phyloP scores from a whole-genome alignment of 768 basidiomycete species.

The Cantharellus anzutake region DNA sequence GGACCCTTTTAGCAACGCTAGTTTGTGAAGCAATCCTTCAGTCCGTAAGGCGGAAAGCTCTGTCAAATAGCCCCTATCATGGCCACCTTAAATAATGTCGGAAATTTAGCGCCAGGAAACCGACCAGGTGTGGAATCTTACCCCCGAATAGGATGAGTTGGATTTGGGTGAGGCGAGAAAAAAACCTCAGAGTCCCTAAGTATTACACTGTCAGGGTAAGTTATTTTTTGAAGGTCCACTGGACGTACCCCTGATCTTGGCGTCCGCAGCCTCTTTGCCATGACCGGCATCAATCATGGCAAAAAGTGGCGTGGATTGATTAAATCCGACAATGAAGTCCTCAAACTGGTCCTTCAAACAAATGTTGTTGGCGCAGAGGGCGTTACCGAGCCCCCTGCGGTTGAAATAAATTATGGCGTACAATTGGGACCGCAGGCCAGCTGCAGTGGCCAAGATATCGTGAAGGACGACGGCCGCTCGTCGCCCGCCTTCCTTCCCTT shows the following conservation, averaged over 20 bases:
- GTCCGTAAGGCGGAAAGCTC: conserved; percentile 44
- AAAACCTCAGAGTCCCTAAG: conserved; percentile 55
- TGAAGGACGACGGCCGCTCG: conserved; percentile 1
- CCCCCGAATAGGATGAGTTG: conserved; percentile 51
- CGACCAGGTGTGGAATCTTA: background rate
- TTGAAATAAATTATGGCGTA: background rate
- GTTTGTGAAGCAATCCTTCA: conserved; percentile 41
- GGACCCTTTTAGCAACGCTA: conserved; percentile 46
- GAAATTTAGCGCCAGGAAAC: background rate
- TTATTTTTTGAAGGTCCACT: background rate
- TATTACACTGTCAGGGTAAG: conserved; percentile 5
- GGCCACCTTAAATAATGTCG: conserved; percentile 21
- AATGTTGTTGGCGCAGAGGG: background rate
- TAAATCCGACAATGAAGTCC: conserved; percentile 49
- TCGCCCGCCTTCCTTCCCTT: conserved; percentile 5
- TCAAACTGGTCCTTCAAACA: conserved; percentile 25
- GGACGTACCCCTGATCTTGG: conserved; percentile 47
- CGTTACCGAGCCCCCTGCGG: background rate
- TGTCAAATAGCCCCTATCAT: conserved; percentile 54
- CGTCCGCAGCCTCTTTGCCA: conserved; percentile 56
- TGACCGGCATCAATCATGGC: conserved; percentile 50
- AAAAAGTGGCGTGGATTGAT: conserved; percentile 47
- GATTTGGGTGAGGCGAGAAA: conserved; percentile 41
- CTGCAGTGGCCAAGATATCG: background rate
- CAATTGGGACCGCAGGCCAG: background rate